Conservation (phyloP, 169 alveolate genomes). For the Plasmodium adleri region DNA sequence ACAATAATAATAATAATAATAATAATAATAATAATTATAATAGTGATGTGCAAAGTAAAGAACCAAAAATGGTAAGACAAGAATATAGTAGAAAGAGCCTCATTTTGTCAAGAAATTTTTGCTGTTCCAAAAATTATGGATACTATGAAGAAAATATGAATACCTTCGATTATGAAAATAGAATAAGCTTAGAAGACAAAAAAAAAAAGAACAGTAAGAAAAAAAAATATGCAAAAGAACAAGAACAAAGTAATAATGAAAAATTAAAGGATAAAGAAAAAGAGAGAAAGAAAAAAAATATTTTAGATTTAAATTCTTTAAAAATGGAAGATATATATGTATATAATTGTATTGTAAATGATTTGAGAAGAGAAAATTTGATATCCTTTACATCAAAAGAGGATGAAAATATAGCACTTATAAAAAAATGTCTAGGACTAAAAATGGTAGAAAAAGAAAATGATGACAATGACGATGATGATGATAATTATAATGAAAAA, state of each 20-base stretch:
- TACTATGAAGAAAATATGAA: neutral
- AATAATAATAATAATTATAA: neutral
- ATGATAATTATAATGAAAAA: neutral
- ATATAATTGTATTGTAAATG: constrained; percentile 49
- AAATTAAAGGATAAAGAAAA: neutral
- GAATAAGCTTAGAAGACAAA: neutral
- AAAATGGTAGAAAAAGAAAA: constrained; percentile 5
- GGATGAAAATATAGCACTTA: constrained; percentile 27
- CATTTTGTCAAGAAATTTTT: neutral
- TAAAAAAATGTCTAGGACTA: constrained; percentile 31
- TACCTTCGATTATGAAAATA: constrained; percentile 8
- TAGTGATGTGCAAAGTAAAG: constrained; percentile 4
- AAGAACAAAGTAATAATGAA: neutral
- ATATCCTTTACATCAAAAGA: constrained; percentile 24
- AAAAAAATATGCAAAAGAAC: neutral
- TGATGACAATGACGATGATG: neutral
- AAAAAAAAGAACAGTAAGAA: neutral
- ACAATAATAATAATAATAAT: neutral
- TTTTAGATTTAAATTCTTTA: constrained; percentile 6
- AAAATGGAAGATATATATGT: constrained; percentile 58
- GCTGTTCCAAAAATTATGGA: constrained; percentile 5
- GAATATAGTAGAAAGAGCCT: constrained; percentile 2
- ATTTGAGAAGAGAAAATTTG: constrained; percentile 48
- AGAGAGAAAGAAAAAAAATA: neutral
- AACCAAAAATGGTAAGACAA: neutral